Evolutionary conservation across 257 asterid species (phyloP).

Genomic region (Salvia miltiorrhiza): DNA sequence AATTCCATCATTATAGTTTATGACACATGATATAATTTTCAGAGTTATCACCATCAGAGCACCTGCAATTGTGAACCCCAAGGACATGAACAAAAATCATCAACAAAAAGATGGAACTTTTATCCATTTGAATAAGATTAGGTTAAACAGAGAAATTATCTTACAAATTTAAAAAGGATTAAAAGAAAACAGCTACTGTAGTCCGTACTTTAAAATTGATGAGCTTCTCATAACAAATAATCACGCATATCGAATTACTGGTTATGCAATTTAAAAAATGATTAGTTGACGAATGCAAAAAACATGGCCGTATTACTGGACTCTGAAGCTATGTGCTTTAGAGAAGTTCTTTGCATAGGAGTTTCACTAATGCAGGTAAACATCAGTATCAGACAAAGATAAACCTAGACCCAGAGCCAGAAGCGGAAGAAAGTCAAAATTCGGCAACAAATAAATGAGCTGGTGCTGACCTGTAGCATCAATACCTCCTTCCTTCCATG

Average conservation of each 20-base stretch:
- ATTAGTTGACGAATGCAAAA: constrained; percentile 1
- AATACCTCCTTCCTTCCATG: constrained; percentile 99
- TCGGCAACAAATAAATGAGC: constrained; percentile 14
- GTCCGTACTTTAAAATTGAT: not conserved
- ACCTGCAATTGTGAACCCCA: constrained; percentile 43
- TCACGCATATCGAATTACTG: not conserved
- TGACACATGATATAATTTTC: constrained; percentile 80
- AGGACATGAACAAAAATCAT: constrained; percentile 12
- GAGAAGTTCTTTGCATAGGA: not conserved
- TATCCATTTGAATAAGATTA: not conserved
- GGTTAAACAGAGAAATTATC: not conserved
- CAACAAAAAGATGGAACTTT: not conserved
- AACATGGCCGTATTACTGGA: not conserved
- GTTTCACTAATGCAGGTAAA: not conserved
- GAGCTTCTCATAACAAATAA: not conserved
- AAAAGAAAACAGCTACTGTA: not conserved
- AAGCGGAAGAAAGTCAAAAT: not conserved
- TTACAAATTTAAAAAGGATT: no score
- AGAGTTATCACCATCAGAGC: constrained; percentile 97
- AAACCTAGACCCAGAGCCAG: not conserved
- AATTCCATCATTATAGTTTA: constrained; percentile 89
- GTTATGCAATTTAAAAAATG: not conserved
- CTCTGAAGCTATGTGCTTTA: not conserved
- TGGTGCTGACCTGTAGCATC: constrained; percentile 90
- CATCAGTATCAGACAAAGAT: constrained; percentile 9